These are phyloP conservation scores for Yamadazyma takamatsuzukensis DNA, from an alignment of 805 yeast genomes.

Conservation along the genomic window DNA sequence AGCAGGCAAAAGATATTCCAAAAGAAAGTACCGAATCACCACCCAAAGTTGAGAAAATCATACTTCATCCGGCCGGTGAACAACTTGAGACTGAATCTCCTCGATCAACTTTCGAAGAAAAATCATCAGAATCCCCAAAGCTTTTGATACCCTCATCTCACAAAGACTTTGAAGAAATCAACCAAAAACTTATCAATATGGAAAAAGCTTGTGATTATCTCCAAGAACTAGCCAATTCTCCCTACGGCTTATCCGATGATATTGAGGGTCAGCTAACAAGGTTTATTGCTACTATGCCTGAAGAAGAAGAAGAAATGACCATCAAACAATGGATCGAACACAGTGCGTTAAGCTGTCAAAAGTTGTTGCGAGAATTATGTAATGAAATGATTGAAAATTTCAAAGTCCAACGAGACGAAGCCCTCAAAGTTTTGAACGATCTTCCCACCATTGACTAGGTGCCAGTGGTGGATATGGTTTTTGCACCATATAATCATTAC, in stretches of 20 bases:
- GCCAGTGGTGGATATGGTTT: neutral
- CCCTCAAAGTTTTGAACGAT: slow-evolving; percentile 28
- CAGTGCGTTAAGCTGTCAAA: slow-evolving; percentile 53
- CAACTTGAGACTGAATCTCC: too few species aligned
- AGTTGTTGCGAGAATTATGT: slow-evolving; percentile 44
- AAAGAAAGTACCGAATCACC: too few species aligned
- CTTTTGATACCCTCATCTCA: too few species aligned
- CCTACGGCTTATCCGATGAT: slow-evolving; percentile 53
- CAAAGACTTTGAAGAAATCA: slow-evolving; percentile 1
- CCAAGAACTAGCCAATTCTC: slow-evolving; percentile 28
- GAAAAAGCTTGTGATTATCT: slow-evolving; percentile 35
- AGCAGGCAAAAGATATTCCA: too few species aligned
- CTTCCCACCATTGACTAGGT: slow-evolving; percentile 12
- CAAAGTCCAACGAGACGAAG: slow-evolving; percentile 46
- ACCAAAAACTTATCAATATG: slow-evolving; percentile 20
- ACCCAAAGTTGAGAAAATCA: too few species aligned
- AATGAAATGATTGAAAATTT: slow-evolving; percentile 46
- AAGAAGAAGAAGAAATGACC: slow-evolving; percentile 62
- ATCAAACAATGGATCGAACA: slow-evolving; percentile 66
- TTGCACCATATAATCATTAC: neutral
- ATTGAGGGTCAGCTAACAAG: slow-evolving; percentile 60
- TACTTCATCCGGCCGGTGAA: too few species aligned
- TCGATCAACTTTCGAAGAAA: too few species aligned
- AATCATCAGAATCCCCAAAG: too few species aligned
- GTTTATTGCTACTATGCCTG: slow-evolving; percentile 68